Conservation (phyloP, 441 rosid genomes). For the Populus hybrid region DNA sequence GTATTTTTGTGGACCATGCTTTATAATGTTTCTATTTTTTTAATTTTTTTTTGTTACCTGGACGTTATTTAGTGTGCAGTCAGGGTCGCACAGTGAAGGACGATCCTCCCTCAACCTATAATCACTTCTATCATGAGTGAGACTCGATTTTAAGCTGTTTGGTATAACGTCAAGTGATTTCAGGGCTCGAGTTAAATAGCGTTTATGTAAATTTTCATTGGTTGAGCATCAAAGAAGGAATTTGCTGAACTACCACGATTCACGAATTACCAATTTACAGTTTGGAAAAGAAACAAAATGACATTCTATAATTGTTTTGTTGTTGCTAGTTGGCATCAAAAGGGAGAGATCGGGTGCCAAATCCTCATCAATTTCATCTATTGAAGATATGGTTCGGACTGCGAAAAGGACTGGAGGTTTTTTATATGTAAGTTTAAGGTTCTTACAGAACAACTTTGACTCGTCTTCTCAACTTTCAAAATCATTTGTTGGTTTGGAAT, state of each 20-base stretch:
- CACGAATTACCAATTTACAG: background rate
- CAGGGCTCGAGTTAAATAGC: background rate
- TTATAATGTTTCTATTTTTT: background rate
- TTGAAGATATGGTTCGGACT: background rate
- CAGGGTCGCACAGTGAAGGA: background rate
- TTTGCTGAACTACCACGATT: too few relatives aligned
- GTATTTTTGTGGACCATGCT: background rate
- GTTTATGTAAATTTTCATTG: background rate
- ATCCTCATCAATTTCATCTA: background rate
- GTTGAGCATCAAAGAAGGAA: too few relatives aligned
- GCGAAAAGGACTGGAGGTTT: background rate
- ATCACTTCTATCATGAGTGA: background rate
- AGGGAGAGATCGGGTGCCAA: background rate
- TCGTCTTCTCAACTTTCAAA: background rate
- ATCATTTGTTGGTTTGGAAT: background rate
- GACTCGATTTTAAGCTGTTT: background rate
- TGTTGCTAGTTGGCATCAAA: background rate
- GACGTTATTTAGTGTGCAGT: background rate
- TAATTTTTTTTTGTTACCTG: background rate
- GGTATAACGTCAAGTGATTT: background rate
- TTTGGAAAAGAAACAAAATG: background rate
- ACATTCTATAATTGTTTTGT: background rate
- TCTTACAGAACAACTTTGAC: slow-evolving; percentile 13
- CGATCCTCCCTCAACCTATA: background rate
- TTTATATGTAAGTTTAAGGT: too few relatives aligned